Conservation (phyloP, 2,329 filamentous ascomycete genomes). For the Massarina eburnea region DNA sequence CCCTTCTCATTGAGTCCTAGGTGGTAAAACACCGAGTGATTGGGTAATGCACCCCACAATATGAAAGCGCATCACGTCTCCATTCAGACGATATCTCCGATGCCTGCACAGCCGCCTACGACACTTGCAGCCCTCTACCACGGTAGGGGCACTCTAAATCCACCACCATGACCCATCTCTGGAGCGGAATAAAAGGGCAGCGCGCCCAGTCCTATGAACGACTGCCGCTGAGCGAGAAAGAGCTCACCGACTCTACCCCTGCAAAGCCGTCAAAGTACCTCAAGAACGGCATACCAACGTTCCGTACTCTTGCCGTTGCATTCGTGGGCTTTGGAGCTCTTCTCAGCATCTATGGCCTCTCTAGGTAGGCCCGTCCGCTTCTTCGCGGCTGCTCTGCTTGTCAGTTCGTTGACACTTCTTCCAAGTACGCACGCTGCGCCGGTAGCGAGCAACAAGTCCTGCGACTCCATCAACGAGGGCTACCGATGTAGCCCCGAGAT, state of each 20-base stretch:
- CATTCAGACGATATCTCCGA: no score
- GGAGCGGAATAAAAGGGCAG: slow-evolving; percentile 30
- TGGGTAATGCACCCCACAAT: slow-evolving; percentile 3
- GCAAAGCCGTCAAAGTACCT: slow-evolving; percentile 20
- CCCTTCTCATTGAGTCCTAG: slow-evolving; percentile 1
- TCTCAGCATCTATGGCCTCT: slow-evolving; percentile 25
- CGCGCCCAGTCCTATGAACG: slow-evolving; percentile 27
- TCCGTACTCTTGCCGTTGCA: slow-evolving; percentile 13
- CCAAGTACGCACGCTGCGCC: slow-evolving; percentile 18
- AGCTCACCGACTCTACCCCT: slow-evolving; percentile 7
- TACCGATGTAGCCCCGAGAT: slow-evolving; percentile 65
- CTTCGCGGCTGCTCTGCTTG: slow-evolving; percentile 1
- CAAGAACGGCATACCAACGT: slow-evolving; percentile 10
- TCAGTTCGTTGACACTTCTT: slow-evolving; percentile 13
- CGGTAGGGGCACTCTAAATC: no score
- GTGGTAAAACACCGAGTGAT: background rate
- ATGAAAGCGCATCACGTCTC: no score
- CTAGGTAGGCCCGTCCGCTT: slow-evolving; percentile 20
- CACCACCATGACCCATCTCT: slow-evolving; percentile 27
- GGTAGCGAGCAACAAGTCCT: slow-evolving; percentile 35
- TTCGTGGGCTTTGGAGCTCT: slow-evolving; percentile 20
- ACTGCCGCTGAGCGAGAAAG: slow-evolving; percentile 36
- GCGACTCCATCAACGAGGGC: slow-evolving; percentile 58
- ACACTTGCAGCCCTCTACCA: slow-evolving; percentile 1
- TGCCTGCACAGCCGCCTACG: background rate